Evolutionary conservation across 1,284 basidiomycete genomes (phyloP).

Genomic region (Erythrobasidium hasegawianum): DNA sequence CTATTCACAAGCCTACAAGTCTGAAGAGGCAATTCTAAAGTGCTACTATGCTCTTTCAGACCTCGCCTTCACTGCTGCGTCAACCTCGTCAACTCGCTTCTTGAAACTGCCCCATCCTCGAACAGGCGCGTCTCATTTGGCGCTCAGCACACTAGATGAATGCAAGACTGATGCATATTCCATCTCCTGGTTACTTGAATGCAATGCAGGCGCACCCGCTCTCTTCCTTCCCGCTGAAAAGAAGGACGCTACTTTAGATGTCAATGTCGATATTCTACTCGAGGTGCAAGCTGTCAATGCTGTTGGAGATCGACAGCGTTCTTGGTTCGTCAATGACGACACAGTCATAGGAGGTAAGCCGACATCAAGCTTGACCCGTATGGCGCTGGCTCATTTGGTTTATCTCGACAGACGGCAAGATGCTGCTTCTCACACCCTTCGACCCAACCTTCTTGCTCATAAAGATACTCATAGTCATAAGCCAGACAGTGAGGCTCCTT

Average conservation of each 20-base stretch:
- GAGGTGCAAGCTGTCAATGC: constrained; percentile 34
- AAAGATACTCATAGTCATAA: constrained; percentile 45
- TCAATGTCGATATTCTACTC: constrained; percentile 20
- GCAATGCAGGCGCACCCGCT: constrained; percentile 24
- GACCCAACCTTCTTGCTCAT: constrained; percentile 35
- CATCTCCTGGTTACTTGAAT: no score
- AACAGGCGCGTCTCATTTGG: constrained; percentile 29
- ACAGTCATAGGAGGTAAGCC: constrained; percentile 28
- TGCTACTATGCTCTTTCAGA: background rate
- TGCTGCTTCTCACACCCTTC: constrained; percentile 36
- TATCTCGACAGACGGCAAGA: constrained; percentile 23
- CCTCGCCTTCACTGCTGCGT: constrained; percentile 6
- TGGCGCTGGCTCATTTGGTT: no score
- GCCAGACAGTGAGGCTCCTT: constrained; percentile 11
- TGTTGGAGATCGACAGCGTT: constrained; percentile 27
- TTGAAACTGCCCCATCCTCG: constrained; percentile 34
- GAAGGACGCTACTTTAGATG: background rate
- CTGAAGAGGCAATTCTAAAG: no score
- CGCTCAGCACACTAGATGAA: no score
- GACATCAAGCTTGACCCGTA: no score
- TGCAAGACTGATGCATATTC: no score
- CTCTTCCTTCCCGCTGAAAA: constrained; percentile 16
- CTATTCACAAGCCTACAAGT: no score
- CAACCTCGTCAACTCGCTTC: constrained; percentile 23
- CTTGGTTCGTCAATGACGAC: constrained; percentile 31